Conservation (phyloP, 1,139 yeast species). For the Zygosaccharomyces sapae region DNA sequence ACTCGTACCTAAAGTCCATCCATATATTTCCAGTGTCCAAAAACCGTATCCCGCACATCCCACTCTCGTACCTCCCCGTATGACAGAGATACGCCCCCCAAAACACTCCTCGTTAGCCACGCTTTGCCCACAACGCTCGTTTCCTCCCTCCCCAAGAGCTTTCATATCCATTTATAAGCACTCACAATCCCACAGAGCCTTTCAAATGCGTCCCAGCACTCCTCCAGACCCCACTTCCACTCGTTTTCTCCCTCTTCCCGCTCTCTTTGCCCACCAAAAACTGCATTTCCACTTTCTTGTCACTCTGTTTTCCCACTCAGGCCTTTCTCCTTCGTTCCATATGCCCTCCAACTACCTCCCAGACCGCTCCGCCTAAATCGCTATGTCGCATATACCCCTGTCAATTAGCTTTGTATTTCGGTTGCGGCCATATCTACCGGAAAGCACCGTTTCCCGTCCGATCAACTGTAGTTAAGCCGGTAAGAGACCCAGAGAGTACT, state of each 20-base stretch:
- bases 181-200: too few species aligned
- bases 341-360: background rate
- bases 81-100: background rate
- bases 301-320: background rate
- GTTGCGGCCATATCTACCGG: constrained; percentile 49
- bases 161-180: too few species aligned
- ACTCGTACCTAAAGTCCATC: too few species aligned
- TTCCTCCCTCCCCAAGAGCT: too few species aligned
- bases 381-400: background rate
- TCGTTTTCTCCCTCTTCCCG: background rate
- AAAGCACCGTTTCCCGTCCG: constrained; percentile 51
- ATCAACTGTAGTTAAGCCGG: constrained; percentile 49
- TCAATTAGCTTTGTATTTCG: constrained; percentile 24
- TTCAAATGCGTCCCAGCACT: too few species aligned
- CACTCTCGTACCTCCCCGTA: background rate
- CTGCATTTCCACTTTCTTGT: background rate
- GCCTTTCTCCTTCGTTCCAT: background rate
- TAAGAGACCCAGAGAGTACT: constrained; percentile 52
- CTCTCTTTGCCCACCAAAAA: too few species aligned
- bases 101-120: background rate
- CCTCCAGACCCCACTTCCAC: background rate
- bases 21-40: background rate
- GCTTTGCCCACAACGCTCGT: too few species aligned
- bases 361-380: background rate
- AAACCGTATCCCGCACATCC: background rate